These are phyloP conservation scores for Malus hybrid DNA, from an alignment of 331 rosid species.

Conservation along the genomic window DNA sequence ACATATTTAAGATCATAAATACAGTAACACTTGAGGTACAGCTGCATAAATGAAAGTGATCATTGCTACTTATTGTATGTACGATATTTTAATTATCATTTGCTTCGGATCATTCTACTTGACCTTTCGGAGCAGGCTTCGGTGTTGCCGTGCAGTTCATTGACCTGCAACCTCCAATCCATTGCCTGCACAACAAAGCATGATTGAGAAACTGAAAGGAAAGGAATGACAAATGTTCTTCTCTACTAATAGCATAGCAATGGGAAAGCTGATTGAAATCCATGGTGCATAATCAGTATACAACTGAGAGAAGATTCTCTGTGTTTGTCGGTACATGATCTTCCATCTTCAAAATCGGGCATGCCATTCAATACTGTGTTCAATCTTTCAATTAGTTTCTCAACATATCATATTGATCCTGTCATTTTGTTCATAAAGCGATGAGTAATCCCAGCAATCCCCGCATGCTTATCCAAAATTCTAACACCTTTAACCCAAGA, in stretches of 20 bases:
- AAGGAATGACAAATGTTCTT: neutral
- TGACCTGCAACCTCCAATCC: constrained; percentile 72
- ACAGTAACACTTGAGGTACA: neutral
- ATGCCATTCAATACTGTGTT: neutral
- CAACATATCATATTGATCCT: neutral
- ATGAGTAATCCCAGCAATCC: neutral
- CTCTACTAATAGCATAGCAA: neutral
- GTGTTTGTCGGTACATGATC: too few relatives aligned
- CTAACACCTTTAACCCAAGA: neutral
- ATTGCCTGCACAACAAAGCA: constrained; percentile 47
- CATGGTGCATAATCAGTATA: neutral
- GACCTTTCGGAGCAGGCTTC: neutral
- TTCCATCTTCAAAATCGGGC: neutral
- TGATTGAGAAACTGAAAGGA: neutral
- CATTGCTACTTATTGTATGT: neutral
- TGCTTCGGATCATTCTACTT: neutral
- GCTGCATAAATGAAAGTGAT: neutral
- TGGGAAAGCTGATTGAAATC: neutral
- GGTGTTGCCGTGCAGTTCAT: neutral
- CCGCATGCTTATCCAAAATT: neutral
- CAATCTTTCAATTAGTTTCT: neutral
- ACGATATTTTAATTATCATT: neutral
- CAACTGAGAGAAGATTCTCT: too few relatives aligned
- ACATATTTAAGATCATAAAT: neutral
- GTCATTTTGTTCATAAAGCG: neutral